Evolutionary conservation across 768 basidiomycete species (phyloP).

Genomic region (Tremella fuciformis): DNA sequence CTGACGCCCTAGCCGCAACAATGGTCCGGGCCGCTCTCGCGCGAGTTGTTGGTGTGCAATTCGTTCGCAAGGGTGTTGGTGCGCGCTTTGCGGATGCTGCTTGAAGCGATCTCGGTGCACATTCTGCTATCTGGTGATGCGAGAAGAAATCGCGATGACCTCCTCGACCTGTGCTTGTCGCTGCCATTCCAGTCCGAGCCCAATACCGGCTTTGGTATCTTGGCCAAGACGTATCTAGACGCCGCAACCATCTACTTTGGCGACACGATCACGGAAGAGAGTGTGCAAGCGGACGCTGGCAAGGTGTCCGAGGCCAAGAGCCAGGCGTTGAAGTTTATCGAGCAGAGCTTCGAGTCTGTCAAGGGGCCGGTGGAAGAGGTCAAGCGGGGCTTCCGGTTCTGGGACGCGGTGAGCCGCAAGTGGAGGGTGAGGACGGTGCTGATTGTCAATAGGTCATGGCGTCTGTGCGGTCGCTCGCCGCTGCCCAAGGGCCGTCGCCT

Average conservation of each 20-base stretch:
- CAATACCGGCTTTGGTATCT: slow-evolving; percentile 95
- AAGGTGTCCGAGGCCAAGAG: slow-evolving; percentile 78
- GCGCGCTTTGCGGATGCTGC: slow-evolving; percentile 79
- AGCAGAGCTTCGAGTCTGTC: slow-evolving; percentile 86
- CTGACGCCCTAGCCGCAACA: slow-evolving; percentile 64
- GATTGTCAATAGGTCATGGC: slow-evolving; percentile 55
- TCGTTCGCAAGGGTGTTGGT: slow-evolving; percentile 90
- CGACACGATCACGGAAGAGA: slow-evolving; percentile 64
- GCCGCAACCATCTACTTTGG: slow-evolving; percentile 79
- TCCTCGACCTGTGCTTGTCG: slow-evolving; percentile 77
- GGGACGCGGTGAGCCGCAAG: slow-evolving; percentile 78
- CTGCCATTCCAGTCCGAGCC: slow-evolving; percentile 93
- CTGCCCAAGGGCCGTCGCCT: slow-evolving; percentile 52
- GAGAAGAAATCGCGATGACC: slow-evolving; percentile 78
- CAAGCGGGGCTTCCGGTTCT: slow-evolving; percentile 95
- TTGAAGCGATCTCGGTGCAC: slow-evolving; percentile 88
- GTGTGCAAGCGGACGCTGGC: slow-evolving; percentile 61
- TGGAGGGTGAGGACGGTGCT: too few relatives aligned
- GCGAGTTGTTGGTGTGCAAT: slow-evolving; percentile 96
- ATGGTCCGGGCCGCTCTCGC: slow-evolving; percentile 94
- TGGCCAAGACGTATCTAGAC: slow-evolving; percentile 94
- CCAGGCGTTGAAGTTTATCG: slow-evolving; percentile 84
- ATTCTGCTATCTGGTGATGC: slow-evolving; percentile 89
- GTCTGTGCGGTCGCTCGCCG: slow-evolving; percentile 82
- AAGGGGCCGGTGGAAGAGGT: slow-evolving; percentile 83